Base-by-base conservation (phyloP, 306 rosid genomes). In the Vigna trinervia region DNA sequence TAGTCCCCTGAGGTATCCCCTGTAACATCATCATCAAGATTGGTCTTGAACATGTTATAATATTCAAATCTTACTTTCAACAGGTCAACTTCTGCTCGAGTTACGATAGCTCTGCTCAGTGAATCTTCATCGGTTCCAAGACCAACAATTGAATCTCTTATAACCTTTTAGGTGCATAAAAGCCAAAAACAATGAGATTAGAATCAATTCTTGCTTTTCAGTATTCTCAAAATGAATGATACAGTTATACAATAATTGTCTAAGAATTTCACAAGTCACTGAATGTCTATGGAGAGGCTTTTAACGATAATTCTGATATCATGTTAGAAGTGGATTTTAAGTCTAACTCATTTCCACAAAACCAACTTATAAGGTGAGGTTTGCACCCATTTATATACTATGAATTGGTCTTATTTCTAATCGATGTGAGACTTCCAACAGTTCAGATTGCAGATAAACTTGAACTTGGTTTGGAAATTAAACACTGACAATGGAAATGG, bases 81-180 rank as follows among this genome's bases (percentile, higher is more conserved):
- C 70, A 87, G 43, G 80, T 96, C 99, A 3, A 89, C 83, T 89
- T 92, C 99, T 2, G 91, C 93, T 82, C 98, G 79, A 71, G 85
- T 82, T 59, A 96, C 86, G 19, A 96, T 91, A n/a, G 88, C 92
- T 88, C 99, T 86, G 57, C 80, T 87, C 39, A 96, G 90, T 0
- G 97, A 86, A 56, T 87, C 96, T 85, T 96, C 99, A 64, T 92
- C 98, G 0, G 99, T 96, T 79, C 99, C 99, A 0, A 92, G 51
- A 74, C 99, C 99, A 38, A 84, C 45, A 22, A 87, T 69, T 3
- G 99, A 85, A 58, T 86, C 90, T 52, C 88, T 85, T 22, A 92
- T 71, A 23, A 96, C 98, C 99, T 96, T 87, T 75, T 19, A 17
- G 73, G 58, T 52, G 38, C 69, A 69, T 51, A 69, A 78, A 71